Evolutionary conservation across 2,329 filamentous ascomycete genomes (phyloP), one percentile per base, ranked within the genome.

Genomic region (Aaosphaeria pasadenensis): DNA sequence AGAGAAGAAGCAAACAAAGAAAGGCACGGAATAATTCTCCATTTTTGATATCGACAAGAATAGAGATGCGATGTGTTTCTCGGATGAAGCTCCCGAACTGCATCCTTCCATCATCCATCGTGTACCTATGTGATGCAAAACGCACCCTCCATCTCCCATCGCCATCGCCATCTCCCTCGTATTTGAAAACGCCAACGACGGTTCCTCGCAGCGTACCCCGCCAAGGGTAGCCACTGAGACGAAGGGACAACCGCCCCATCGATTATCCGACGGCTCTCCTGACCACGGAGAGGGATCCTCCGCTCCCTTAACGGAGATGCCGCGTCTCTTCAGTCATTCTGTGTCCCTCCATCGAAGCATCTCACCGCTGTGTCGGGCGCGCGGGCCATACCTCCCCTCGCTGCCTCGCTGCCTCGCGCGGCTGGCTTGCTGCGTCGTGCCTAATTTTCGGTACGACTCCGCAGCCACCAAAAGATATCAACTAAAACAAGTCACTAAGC

Each of bases 211-310:
- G 33, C 9, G n/a, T 24, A 24, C 17, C 17, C 17, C 17, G 17
- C 17, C 17, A 24, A 24, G 17, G 17, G 17, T 24, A 24, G 17
- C 17, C 17, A 24, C 17, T 24, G 17, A 24, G 17, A 24, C 17
- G 17, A 24, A 24, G 17, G 17, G 17, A 24, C 17, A 24, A 24
- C 17, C 17, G 39, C 11, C 40, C 48, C 46, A 39, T 45, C 52
- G 51, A 49, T 43, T 46, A 49, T 39, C 44, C 42, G 32, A 11
- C 33, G 42, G 40, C 29, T 47, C 43, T 44, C 51, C 52, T 24
- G 41, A 50, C 56, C 53, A 60, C 62, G 60, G 62, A 62, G 51
- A 42, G 31, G 39, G 24, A 31, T 33, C n/a, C n/a, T 41, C 63
- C 61, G 61, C 53, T 49, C 48, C 53, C 45, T 38, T 52, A 30